A percentile compares a stretch with the other conserved stretches of the same genome.
Conservation (phyloP, 169 alveolate species). For the Perkinsus olseni region DNA sequence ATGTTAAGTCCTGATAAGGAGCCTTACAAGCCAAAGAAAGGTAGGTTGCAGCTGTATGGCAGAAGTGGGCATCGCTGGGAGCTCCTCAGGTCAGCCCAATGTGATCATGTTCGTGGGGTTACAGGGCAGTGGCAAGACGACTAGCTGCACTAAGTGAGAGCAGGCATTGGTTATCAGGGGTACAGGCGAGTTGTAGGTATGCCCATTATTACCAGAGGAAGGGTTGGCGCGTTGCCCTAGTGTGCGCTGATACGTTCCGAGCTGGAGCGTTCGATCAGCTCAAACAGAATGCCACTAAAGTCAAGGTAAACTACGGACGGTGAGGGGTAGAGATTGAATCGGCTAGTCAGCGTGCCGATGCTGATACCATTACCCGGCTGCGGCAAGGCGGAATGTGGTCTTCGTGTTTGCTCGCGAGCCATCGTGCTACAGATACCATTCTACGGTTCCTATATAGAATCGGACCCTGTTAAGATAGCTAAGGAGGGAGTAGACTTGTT, state of each 20-base stretch:
- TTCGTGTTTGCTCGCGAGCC: no score
- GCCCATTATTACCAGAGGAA: slow-evolving; percentile 91
- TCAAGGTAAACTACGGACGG: slow-evolving; percentile 78
- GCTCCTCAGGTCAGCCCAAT: slow-evolving; percentile 45
- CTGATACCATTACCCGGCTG: no score
- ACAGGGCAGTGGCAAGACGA: slow-evolving; percentile 99
- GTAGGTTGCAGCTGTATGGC: slow-evolving; percentile 26
- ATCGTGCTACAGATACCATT: neutral
- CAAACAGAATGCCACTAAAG: slow-evolving; percentile 98
- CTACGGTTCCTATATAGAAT: slow-evolving; percentile 77
- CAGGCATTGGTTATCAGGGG: neutral
- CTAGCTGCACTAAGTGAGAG: slow-evolving; percentile 89
- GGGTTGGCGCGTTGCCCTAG: slow-evolving; percentile 95
- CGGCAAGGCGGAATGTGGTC: no score
- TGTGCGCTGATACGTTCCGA: slow-evolving; percentile 99
- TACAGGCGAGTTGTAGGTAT: slow-evolving; percentile 28
- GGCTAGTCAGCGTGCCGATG: neutral
- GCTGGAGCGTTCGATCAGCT: slow-evolving; percentile 99
- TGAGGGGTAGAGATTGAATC: neutral
- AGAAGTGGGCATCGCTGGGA: neutral
- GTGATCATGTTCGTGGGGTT: slow-evolving; percentile 98
- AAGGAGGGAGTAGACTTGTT: slow-evolving; percentile 94
- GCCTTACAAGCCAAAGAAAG: slow-evolving; percentile 85
- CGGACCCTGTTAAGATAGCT: slow-evolving; percentile 98
- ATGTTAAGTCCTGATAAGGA: slow-evolving; percentile 82